phyloP scores from a whole-genome alignment of 805 yeast species.

The Kluyveromyces siamensis region DNA sequence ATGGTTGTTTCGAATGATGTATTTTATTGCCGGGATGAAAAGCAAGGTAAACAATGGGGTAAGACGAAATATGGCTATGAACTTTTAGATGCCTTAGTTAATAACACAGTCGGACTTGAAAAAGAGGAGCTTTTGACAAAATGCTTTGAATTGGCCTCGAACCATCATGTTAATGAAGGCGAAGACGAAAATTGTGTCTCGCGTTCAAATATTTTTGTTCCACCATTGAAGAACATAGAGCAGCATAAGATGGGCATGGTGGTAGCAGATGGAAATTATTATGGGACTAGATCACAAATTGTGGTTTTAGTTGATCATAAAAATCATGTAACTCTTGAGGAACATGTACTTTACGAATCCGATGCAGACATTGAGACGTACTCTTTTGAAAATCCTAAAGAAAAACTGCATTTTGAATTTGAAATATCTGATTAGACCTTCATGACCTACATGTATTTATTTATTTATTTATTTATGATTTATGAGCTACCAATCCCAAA shows the following conservation, averaged over 20 bases:
- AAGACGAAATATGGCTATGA: conserved; percentile 53
- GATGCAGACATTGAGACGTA: conserved; percentile 27
- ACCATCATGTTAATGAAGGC: conserved; percentile 21
- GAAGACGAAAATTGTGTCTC: conserved; percentile 35
- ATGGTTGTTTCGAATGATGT: conserved; percentile 27
- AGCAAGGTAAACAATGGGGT: conserved; percentile 56
- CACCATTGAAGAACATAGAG: conserved; percentile 42
- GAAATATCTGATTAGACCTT: conserved; percentile 6
- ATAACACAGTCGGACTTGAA: conserved; percentile 10
- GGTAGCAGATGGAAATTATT: conserved; percentile 43
- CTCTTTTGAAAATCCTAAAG: conserved; percentile 17
- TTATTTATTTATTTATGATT: background rate
- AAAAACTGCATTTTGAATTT: conserved; percentile 17
- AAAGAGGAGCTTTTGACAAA: conserved; percentile 38
- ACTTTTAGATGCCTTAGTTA: conserved; percentile 31
- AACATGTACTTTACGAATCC: conserved; percentile 46
- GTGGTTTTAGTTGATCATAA: conserved; percentile 48
- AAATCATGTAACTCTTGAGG: conserved; percentile 45
- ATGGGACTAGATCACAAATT: conserved; percentile 88
- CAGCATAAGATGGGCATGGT: conserved; percentile 22
- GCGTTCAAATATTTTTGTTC: conserved; percentile 58
- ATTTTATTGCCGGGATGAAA: conserved; percentile 12
- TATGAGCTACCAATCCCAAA: background rate
- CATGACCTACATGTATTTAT: background rate
- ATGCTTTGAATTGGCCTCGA: conserved; percentile 49